Conservation (phyloP, 805 yeast species). For the Candida taoyuanica region DNA sequence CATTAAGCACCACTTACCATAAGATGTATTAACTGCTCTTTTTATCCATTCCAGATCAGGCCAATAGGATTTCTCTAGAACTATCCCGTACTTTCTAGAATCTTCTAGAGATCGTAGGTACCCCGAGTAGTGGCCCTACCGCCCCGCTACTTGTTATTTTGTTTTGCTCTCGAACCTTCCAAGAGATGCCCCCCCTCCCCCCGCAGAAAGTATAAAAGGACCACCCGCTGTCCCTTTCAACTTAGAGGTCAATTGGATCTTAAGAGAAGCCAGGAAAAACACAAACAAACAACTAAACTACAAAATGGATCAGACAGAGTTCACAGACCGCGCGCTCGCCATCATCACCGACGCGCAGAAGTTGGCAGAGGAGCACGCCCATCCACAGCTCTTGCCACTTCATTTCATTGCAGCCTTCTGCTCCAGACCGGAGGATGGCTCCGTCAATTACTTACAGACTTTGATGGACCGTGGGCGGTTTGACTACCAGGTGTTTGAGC, state of each 20-base stretch:
- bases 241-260: not conserved
- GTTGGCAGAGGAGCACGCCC: constrained; percentile 79
- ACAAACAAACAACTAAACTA: constrained; percentile 2
- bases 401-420: constrained; percentile 92
- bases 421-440: constrained; percentile 49
- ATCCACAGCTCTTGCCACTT: constrained; percentile 80
- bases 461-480: constrained; percentile 80
- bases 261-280: not conserved
- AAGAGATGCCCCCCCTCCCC: not conserved
- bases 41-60: too few species aligned
- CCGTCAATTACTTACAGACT: constrained; percentile 68
- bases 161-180: constrained; percentile 1
- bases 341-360: constrained; percentile 75
- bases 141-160: not conserved
- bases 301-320: constrained; percentile 55
- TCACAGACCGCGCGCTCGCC: constrained; percentile 89
- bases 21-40: too few species aligned
- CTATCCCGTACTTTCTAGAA: not conserved
- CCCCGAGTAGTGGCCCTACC: not conserved
- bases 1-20: too few species aligned
- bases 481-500: constrained; percentile 78
- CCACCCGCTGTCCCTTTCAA: not conserved
- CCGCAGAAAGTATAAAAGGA: not conserved
- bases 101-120: not conserved
- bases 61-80: too few species aligned